Conservation (phyloP, 78 protist species). For the Dictyostelium capitatum region DNA sequence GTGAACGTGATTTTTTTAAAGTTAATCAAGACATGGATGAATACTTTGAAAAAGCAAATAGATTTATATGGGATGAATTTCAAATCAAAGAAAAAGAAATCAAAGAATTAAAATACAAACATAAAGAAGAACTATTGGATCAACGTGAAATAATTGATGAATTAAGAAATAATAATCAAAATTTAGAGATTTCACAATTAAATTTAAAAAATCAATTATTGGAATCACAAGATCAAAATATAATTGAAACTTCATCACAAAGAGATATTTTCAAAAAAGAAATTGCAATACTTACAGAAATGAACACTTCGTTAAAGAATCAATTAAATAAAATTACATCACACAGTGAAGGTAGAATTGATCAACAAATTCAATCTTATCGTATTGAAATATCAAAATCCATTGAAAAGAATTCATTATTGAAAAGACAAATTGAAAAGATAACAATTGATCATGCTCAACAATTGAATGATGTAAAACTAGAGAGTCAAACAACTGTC, state of each 20-base stretch:
- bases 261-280: not conserved
- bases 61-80: not conserved
- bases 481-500: no score
- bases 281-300: not conserved
- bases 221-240: not conserved
- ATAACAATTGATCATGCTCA: not conserved
- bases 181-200: slow-evolving; percentile 12
- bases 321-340: not conserved
- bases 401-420: not conserved
- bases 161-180: not conserved
- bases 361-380: not conserved
- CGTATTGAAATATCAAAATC: not conserved
- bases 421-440: not conserved
- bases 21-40: not conserved
- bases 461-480: no score
- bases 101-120: not conserved
- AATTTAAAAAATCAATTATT: not conserved
- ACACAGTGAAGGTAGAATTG: not conserved
- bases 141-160: not conserved
- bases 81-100: not conserved
- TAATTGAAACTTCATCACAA: no score
- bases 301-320: not conserved
- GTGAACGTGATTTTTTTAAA: not conserved
- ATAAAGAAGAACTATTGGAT: not conserved
- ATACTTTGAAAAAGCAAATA: not conserved